Conservation (phyloP, 164 flowering plant species). For the Cinnamomum chago region DNA sequence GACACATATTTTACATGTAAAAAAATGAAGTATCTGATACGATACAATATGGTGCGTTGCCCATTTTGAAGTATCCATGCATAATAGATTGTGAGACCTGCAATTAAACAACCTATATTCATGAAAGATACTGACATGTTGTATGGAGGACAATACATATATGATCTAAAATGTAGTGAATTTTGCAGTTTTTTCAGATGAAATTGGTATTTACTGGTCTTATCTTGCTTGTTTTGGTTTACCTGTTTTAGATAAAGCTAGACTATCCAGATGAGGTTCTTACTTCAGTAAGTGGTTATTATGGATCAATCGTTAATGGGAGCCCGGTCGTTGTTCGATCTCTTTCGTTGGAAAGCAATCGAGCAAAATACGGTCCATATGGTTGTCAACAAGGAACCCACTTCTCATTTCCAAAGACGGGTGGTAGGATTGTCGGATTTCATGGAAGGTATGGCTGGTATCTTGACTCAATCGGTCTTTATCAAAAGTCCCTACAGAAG, state of each 20-base stretch:
- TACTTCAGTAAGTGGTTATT: slow-evolving; percentile 54
- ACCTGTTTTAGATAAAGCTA: slow-evolving; percentile 51
- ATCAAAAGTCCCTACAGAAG: slow-evolving; percentile 41
- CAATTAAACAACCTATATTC: background rate
- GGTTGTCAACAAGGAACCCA: slow-evolving; percentile 57
- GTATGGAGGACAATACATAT: background rate
- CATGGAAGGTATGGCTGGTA: slow-evolving; percentile 63
- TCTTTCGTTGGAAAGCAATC: slow-evolving; percentile 59
- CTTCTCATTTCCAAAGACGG: slow-evolving; percentile 42
- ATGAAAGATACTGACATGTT: background rate
- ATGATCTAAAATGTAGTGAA: too few relatives aligned
- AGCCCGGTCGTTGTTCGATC: slow-evolving; percentile 48
- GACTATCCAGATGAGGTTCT: slow-evolving; percentile 66
- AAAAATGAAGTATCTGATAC: too few relatives aligned
- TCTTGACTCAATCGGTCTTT: slow-evolving; percentile 64
- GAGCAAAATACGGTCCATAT: slow-evolving; percentile 61
- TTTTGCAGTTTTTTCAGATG: too few relatives aligned
- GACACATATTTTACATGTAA: too few relatives aligned
- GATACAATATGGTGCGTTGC: too few relatives aligned
- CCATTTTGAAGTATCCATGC: too few relatives aligned
- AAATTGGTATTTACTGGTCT: too few relatives aligned
- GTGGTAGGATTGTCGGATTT: slow-evolving; percentile 70
- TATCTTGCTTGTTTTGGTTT: background rate
- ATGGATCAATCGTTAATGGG: slow-evolving; percentile 38
- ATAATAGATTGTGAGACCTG: too few relatives aligned